Base-by-base conservation (phyloP, 2,329 filamentous ascomycete genomes). In the Hypomyces rosellus region DNA sequence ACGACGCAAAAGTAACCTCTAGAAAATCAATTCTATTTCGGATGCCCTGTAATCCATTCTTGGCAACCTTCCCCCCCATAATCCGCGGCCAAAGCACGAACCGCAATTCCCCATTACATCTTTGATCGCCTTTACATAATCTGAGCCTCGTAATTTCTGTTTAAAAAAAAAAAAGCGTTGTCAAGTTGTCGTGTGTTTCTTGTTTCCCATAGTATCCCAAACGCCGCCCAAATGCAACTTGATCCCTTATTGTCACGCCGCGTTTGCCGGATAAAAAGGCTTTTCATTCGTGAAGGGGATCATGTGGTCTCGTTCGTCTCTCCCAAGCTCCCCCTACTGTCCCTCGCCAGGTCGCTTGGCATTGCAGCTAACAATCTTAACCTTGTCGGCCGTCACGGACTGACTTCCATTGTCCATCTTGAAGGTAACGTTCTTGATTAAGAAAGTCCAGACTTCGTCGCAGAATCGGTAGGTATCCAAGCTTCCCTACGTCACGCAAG, bases 381-480 rank as follows among this genome's bases (percentile, higher is more conserved):
- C 88, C 68, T 90, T 92, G 65, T 96, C 92, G 16, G 91, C 90
- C 36, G 80, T 74, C 13, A 97, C 83, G 1, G 81, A 80, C 54
- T 84, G 80, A 50, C 80, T 82, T 59, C 78, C 78, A 47, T 86
- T 89, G 61, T 97, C 92, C 74, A 97, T 86, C 74, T 99, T 99
- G 75, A 99, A 97, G n/a, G 85, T 90, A 50, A 97, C 91, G 59
- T 97, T 93, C 72, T 96, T 96, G 72, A 99, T 95, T 52, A 99
- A 81, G 69, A 99, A 99, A 1, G 93, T 99, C 93, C 93, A 99
- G 52, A 99, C 93, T 74, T 99, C 93, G 72, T 99, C 93, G 75
- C 93, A 99, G 79, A 99, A 99, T 60, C 93, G 87, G 75, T 99
- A 99, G 14, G 93, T 97, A 68, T 97, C 91, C 56, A 99, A 84